phyloP scores from a whole-genome alignment of 2,329 filamentous ascomycete genomes.

The Pyricularia grisea region DNA sequence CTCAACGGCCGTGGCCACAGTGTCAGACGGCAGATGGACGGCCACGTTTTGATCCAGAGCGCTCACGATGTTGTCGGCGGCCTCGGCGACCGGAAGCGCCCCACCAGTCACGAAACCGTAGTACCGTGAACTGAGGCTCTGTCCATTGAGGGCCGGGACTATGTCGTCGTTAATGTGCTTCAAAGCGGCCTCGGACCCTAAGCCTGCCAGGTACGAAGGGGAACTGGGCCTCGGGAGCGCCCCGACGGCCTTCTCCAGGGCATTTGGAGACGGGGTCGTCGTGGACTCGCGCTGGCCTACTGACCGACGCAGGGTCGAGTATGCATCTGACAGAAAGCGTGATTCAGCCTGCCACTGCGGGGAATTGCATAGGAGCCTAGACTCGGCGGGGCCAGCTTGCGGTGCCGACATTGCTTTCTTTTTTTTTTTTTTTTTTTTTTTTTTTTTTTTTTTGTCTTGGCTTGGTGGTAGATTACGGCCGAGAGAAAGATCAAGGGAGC shows the following conservation, averaged over 20 bases:
- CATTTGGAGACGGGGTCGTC: conserved; percentile 23
- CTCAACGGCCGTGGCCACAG: conserved; percentile 68
- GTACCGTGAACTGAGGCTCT: conserved; percentile 59
- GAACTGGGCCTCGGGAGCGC: conserved; percentile 25
- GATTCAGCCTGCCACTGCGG: conserved; percentile 6
- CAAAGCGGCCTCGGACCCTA: conserved; percentile 22
- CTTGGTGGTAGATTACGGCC: not conserved
- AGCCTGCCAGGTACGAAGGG: conserved; percentile 20
- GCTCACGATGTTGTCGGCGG: conserved; percentile 78
- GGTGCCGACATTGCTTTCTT: not conserved
- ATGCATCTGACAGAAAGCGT: conserved; percentile 13
- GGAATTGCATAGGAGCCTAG: not conserved
- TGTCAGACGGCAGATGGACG: conserved; percentile 71
- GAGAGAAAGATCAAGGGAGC: not conserved
- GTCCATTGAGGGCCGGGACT: conserved; percentile 54
- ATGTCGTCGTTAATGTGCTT: conserved; percentile 35
- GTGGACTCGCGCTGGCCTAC: conserved; percentile 29
- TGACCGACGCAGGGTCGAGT: conserved; percentile 11
- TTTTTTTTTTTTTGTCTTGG: too few relatives aligned
- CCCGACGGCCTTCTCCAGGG: conserved; percentile 26
- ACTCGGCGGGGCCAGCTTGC: not conserved
- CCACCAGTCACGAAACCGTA: conserved; percentile 88
- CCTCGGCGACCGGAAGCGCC: conserved; percentile 65
- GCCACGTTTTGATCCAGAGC: conserved; percentile 75
- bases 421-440: not conserved